These are phyloP conservation scores for Cytidiella melzeri DNA, from an alignment of 768 basidiomycete species.

Conservation along the genomic window DNA sequence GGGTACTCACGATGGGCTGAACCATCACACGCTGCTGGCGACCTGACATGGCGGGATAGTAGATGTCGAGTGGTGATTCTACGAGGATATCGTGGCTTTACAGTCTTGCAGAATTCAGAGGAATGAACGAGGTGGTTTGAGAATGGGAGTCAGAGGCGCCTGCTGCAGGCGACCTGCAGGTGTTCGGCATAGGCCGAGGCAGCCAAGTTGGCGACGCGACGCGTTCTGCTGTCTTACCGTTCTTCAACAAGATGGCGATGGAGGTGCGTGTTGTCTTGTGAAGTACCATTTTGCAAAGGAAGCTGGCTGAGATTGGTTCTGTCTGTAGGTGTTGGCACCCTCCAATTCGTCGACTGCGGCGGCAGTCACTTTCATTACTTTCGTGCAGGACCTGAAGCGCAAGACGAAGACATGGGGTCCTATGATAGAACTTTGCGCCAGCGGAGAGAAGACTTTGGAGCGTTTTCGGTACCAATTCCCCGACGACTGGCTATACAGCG, in stretches of 20 bases:
- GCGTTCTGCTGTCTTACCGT: conserved; percentile 15
- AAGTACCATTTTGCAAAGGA: too few species aligned
- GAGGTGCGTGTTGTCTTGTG: conserved; percentile 24
- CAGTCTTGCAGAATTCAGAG: not conserved
- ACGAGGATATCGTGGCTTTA: not conserved
- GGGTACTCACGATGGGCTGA: conserved; percentile 86
- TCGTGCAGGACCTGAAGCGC: conserved; percentile 97
- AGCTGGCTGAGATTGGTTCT: conserved; percentile 1
- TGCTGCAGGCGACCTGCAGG: not conserved
- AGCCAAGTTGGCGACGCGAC: conserved; percentile 17
- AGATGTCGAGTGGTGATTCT: not conserved
- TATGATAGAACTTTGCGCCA: conserved; percentile 90
- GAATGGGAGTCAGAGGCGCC: conserved; percentile 10
- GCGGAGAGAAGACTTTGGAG: conserved; percentile 96
- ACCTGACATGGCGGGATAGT: conserved; percentile 65
- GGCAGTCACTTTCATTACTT: conserved; percentile 98
- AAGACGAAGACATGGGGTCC: conserved; percentile 96
- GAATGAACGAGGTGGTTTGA: conserved; percentile 8
- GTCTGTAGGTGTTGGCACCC: conserved; percentile 45
- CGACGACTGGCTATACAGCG: conserved; percentile 96
- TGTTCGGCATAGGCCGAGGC: conserved; percentile 9
- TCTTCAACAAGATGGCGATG: conserved; percentile 24
- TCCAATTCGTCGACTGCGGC: conserved; percentile 93
- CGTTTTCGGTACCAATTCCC: conserved; percentile 96
- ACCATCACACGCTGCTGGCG: conserved; percentile 98